These are phyloP conservation scores for Cercospora sesami DNA, from an alignment of 2,329 filamentous ascomycete species.

Conservation along the genomic window DNA sequence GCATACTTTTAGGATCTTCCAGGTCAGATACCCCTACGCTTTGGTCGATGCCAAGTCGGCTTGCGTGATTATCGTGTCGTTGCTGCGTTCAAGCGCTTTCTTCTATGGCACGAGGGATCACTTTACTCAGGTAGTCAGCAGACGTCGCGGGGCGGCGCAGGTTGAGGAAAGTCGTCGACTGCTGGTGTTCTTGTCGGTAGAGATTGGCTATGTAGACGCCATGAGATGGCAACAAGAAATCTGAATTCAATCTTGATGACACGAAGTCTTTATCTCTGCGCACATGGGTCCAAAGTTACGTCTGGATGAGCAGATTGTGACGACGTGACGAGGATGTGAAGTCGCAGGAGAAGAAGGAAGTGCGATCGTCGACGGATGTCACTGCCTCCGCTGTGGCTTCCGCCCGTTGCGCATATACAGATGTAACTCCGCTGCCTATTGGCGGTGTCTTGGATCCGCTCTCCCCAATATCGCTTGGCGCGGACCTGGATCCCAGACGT, in stretches of 20 bases:
- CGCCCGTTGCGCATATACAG: background rate
- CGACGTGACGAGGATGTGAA: background rate
- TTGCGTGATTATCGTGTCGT: conserved; percentile 3
- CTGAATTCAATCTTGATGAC: background rate
- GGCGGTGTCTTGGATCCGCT: conserved; percentile 4
- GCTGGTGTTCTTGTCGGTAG: conserved; percentile 1
- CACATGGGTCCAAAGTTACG: background rate
- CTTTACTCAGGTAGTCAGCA: background rate
- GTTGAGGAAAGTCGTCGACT: background rate
- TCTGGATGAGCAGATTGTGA: background rate
- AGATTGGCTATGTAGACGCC: conserved; percentile 9
- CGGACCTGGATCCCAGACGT: background rate
- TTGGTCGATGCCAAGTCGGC: conserved; percentile 5
- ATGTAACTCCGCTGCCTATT: background rate
- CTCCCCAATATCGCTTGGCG: conserved; percentile 5
- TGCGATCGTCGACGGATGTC: background rate
- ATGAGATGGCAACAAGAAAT: conserved; percentile 5
- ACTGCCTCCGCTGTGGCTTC: conserved; percentile 1
- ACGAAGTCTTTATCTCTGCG: background rate
- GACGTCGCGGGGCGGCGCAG: background rate
- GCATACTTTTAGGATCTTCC: conserved; percentile 12
- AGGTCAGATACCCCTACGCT: conserved; percentile 18
- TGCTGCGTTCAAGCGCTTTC: conserved; percentile 22
- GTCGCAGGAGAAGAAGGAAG: background rate
- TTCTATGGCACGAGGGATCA: background rate